Percentiles rank a stretch among this genome's conserved stretches.
Conservation (phyloP, 2,329 filamentous ascomycete species). For the Aspergillus sp. region DNA sequence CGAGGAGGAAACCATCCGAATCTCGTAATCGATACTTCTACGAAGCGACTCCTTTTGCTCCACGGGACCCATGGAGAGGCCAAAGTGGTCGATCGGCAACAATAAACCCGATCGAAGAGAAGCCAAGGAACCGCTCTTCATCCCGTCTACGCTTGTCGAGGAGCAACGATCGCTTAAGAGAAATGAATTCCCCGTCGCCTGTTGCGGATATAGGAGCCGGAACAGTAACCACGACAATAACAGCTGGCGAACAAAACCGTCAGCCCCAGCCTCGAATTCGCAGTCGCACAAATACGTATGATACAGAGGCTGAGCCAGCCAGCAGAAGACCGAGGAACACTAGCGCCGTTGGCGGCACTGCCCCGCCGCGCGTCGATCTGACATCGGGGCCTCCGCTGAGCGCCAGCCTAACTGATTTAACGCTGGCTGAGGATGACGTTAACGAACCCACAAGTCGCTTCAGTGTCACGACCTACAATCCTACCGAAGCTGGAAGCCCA, state of each 20-base stretch:
- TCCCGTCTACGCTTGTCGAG: constrained; percentile 42
- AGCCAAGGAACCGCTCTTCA: constrained; percentile 56
- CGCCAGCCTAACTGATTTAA: constrained; percentile 33
- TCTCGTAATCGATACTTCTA: constrained; percentile 34
- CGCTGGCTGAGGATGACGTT: constrained; percentile 33
- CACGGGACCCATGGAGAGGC: constrained; percentile 64
- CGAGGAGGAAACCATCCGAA: constrained; percentile 36
- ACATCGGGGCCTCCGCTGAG: constrained; percentile 29
- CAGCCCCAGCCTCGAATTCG: constrained; percentile 19
- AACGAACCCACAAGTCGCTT: constrained; percentile 61
- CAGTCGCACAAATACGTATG: constrained; percentile 31
- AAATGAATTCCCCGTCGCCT: constrained; percentile 28
- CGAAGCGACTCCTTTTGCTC: constrained; percentile 42
- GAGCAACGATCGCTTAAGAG: constrained; percentile 20
- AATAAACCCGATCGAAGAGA: constrained; percentile 65
- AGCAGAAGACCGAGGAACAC: constrained; percentile 1
- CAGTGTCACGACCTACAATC: constrained; percentile 63
- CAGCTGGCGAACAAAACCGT: constrained; percentile 22
- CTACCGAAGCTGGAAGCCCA: constrained; percentile 49
- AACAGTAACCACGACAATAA: constrained; percentile 37
- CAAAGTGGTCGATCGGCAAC: constrained; percentile 67
- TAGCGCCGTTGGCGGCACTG: constrained; percentile 14
- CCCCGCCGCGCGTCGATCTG: constrained; percentile 25
- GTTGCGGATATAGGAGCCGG: constrained; percentile 23
- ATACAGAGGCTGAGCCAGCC: constrained; percentile 19